Evolutionary conservation across 257 asterid species (phyloP).

Genomic region (Coffea canephora): DNA sequence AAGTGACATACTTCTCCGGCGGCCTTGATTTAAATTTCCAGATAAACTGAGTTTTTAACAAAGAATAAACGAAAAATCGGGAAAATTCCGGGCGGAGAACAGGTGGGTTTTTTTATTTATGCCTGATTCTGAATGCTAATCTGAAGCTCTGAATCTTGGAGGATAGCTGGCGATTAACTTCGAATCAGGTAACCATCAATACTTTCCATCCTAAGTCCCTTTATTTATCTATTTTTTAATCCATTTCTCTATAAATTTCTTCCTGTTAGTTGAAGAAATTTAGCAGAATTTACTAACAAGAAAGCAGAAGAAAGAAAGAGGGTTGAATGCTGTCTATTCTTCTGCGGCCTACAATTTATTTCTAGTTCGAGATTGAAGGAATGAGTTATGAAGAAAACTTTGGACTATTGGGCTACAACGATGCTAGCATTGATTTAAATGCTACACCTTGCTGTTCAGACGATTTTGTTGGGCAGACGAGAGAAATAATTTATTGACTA

Average conservation of each 20-base stretch:
- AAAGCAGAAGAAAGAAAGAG: background rate
- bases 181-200: conserved; percentile 9
- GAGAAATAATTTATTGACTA: background rate
- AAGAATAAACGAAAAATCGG: background rate
- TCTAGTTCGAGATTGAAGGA: background rate
- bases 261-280: background rate
- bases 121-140: background rate
- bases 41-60: background rate
- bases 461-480: background rate
- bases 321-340: background rate
- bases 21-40: conserved; percentile 6
- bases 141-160: conserved; percentile 8
- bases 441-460: background rate
- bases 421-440: background rate
- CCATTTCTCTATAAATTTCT: background rate
- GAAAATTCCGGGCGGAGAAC: background rate
- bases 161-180: background rate
- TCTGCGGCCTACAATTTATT: background rate
- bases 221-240: background rate
- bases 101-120: conserved; percentile 5
- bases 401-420: background rate
- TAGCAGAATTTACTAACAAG: too few relatives aligned
- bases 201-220: background rate
- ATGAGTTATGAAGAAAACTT: background rate
- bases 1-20: background rate